Evolutionary conservation across 192 early-diverging fungal genomes (phyloP), one percentile per base, ranked within the genome.

Genomic region (Paraglomus brasilianum): DNA sequence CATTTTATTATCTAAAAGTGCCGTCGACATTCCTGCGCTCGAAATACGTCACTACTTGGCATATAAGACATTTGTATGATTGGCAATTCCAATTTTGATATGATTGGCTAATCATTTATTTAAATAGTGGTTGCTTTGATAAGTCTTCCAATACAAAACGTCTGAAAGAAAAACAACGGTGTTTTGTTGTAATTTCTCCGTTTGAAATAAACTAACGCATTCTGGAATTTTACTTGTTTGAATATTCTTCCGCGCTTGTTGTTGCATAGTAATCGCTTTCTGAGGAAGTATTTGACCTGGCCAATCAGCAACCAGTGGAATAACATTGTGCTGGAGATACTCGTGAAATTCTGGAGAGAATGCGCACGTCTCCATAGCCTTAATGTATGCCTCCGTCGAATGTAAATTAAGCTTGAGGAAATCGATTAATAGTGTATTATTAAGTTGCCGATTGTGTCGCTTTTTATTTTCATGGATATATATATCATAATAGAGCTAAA

Each of bases 181-280:
- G 49, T 64, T 47, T 64, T 64, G 49, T 64, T 30, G 49, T 64
- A 64, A 10, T 64, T 64, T n/a, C 49, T 19, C 5, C 22, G 4
- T 15, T 48, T 13, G 7, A 4, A 63, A 9, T n/a, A 38, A 5
- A 36, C 8, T 21, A 36, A 63, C 17, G 24, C 49, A 22, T 36
- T 47, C 39, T 63, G 61, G 22, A 30, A 63, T 63, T 8, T 19
- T 53, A 53, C 22, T 17, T 19, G 15, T 1, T 47, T 22, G 10
- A 30, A 1, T 63, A 48, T 15, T 36, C 11, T 2, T 10, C 22
- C 17, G 24, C 22, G 5, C 45, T 5, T 48, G 7, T 63, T 30
- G 45, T 14, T 30, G 49, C 22, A 53, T 53, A 7, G 22, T 17
- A 36, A 63, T 47, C 6, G 45, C 61, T 63, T 30, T 63, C 40